These are phyloP conservation scores for Beauveria sp. DNA, from an alignment of 2,329 filamentous ascomycete species.

Conservation along the genomic window DNA sequence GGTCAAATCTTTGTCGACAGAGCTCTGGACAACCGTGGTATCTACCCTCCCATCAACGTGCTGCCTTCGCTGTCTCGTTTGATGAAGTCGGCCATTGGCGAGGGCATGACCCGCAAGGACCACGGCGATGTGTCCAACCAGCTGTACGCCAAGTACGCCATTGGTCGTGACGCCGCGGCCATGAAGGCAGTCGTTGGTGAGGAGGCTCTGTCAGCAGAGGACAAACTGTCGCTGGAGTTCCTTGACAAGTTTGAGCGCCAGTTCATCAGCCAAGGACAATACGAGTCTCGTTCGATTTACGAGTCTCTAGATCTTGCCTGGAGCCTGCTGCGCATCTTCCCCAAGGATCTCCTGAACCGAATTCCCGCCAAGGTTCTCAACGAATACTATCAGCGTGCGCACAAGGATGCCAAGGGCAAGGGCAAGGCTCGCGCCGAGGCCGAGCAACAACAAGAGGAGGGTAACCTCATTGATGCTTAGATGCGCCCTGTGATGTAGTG, in stretches of 20 bases:
- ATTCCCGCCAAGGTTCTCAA: conserved; percentile 77
- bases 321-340: conserved; percentile 94
- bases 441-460: conserved; percentile 37
- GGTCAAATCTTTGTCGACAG: conserved; percentile 98
- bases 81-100: conserved; percentile 99
- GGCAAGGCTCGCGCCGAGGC: conserved; percentile 44
- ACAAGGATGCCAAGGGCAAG: conserved; percentile 56
- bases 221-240: conserved; percentile 97
- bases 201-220: conserved; percentile 88
- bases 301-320: conserved; percentile 95
- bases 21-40: conserved; percentile 87
- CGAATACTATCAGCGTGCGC: conserved; percentile 70
- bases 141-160: conserved; percentile 98
- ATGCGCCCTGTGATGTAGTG: background rate
- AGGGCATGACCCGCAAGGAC: conserved; percentile 92
- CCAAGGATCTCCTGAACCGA: conserved; percentile 95
- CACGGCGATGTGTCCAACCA: conserved; percentile 99
- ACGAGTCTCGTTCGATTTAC: conserved; percentile 85
- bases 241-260: conserved; percentile 96
- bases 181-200: conserved; percentile 99
- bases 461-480: conserved; percentile 55
- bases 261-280: conserved; percentile 86
- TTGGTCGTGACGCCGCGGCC: conserved; percentile 92
- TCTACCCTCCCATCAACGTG: conserved; percentile 98
- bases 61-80: conserved; percentile 95